Conservation (phyloP, 1,284 basidiomycete species). For the Ganoderma multipileum region DNA sequence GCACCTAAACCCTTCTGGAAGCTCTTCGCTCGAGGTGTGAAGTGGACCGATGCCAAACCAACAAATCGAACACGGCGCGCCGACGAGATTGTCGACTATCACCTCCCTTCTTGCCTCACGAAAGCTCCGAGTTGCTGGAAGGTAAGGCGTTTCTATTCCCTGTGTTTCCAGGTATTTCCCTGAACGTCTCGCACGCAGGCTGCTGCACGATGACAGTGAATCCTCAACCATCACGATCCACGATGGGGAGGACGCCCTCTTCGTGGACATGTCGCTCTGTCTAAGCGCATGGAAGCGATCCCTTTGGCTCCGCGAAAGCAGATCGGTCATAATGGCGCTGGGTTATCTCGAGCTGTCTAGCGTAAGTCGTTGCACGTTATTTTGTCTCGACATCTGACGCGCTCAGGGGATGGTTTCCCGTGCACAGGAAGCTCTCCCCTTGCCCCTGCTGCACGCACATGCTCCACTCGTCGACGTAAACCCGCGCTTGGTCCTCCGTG, state of each 20-base stretch:
- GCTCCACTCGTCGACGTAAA: conserved; percentile 40
- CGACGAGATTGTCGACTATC: conserved; percentile 27
- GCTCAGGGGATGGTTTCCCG: not conserved
- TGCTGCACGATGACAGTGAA: conserved; percentile 25
- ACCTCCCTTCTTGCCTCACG: conserved; percentile 21
- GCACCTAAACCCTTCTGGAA: not conserved
- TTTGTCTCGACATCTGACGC: not conserved
- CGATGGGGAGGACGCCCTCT: conserved; percentile 52
- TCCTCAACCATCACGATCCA: conserved; percentile 49
- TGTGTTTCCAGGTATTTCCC: not conserved
- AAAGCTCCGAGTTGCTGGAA: conserved; percentile 33
- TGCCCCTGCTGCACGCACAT: conserved; percentile 27
- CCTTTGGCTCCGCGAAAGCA: conserved; percentile 59
- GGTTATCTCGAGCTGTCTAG: conserved; percentile 59
- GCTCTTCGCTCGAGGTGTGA: not conserved
- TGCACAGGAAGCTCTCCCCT: conserved; percentile 20
- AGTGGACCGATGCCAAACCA: conserved; percentile 24
- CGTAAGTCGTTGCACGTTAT: conserved; percentile 45
- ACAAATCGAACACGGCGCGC: conserved; percentile 28
- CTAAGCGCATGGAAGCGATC: conserved; percentile 43
- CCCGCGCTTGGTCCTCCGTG: conserved; percentile 53
- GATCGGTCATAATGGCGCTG: conserved; percentile 55
- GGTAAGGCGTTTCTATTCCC: conserved; percentile 11
- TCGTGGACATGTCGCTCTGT: conserved; percentile 61
- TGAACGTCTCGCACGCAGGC: not conserved